phyloP scores from a whole-genome alignment of 2,329 filamentous ascomycete genomes.

The Alternaria solani region DNA sequence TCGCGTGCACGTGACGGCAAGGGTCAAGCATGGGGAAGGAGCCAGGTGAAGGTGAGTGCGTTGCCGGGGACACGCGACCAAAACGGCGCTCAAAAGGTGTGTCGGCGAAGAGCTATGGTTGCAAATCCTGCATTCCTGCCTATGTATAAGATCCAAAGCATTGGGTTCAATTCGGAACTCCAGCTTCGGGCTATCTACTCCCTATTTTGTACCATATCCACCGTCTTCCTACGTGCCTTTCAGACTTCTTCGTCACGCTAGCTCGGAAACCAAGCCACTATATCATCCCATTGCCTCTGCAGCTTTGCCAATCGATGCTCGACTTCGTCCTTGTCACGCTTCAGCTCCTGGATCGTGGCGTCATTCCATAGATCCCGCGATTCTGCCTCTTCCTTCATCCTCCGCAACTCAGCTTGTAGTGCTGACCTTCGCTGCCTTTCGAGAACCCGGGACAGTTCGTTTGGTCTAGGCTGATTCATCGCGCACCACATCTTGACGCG shows the following conservation, averaged over 20 bases:
- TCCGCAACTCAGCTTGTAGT: background rate
- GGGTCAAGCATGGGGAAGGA: background rate
- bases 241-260: background rate
- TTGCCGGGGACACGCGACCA: background rate
- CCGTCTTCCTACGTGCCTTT: background rate
- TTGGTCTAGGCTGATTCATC: background rate
- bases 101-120: background rate
- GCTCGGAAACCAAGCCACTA: background rate
- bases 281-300: background rate
- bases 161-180: fast-evolving
- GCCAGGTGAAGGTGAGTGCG: background rate
- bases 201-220: background rate
- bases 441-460: background rate
- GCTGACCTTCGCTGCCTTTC: background rate
- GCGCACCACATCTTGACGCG: background rate
- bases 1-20: background rate
- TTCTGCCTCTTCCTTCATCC: background rate
- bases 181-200: too few species aligned
- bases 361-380: background rate
- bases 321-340: background rate
- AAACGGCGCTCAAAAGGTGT: background rate
- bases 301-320: background rate
- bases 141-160: too few species aligned
- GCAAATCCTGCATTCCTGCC: background rate
- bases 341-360: background rate